phyloP scores from a whole-genome alignment of 2,329 filamentous ascomycete species.

The Diplodia sapinea region DNA sequence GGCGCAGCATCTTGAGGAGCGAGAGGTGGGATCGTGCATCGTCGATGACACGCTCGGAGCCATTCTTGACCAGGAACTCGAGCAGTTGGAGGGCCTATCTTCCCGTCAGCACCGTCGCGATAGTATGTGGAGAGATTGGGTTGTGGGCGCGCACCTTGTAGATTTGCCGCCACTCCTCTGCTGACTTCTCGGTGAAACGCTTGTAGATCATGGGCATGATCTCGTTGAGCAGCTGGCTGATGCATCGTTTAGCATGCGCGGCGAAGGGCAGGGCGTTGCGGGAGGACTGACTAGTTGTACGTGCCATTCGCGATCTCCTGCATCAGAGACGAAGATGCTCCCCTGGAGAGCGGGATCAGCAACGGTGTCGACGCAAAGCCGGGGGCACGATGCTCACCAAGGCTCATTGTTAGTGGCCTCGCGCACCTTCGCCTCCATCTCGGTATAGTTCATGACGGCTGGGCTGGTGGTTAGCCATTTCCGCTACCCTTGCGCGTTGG shows the following conservation, averaged over 20 bases:
- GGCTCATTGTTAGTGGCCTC: slow-evolving; percentile 99
- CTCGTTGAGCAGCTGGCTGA: slow-evolving; percentile 92
- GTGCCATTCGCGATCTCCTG: slow-evolving; percentile 98
- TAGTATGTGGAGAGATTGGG: neutral
- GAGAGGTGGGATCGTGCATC: slow-evolving; percentile 95
- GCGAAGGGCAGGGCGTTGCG: neutral
- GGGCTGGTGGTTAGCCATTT: slow-evolving; percentile 39
- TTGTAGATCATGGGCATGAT: slow-evolving; percentile 99
- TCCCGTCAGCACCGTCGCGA: slow-evolving; percentile 34
- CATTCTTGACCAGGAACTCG: slow-evolving; percentile 97
- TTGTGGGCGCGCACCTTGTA: slow-evolving; percentile 72
- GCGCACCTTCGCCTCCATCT: slow-evolving; percentile 82
- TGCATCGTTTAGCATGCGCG: slow-evolving; percentile 18
- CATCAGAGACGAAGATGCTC: slow-evolving; percentile 85
- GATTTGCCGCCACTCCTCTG: slow-evolving; percentile 98
- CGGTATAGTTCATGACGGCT: slow-evolving; percentile 98
- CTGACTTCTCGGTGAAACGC: slow-evolving; percentile 96
- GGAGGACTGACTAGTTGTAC: slow-evolving; percentile 83
- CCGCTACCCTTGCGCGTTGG: neutral
- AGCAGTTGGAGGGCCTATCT: slow-evolving; percentile 79
- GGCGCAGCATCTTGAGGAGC: slow-evolving; percentile 94
- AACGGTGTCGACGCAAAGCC: slow-evolving; percentile 46
- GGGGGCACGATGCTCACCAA: slow-evolving; percentile 75
- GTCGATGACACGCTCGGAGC: slow-evolving; percentile 95
- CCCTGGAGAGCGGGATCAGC: slow-evolving; percentile 37